phyloP scores from a whole-genome alignment of 345 rosid species.

The Populus ilicifolia region DNA sequence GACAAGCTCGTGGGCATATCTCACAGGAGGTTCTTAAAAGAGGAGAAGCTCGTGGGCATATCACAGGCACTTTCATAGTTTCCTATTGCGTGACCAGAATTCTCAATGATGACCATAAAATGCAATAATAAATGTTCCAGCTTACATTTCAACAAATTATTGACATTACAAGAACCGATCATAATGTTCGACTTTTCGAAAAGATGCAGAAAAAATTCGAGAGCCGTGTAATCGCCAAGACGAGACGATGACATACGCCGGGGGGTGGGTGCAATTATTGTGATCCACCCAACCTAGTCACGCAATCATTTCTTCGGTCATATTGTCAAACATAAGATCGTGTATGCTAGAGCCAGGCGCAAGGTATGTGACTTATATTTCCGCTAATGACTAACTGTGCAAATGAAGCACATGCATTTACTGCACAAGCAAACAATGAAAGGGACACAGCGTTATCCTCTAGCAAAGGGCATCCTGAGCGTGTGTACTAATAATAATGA shows the following conservation, averaged over 20 bases:
- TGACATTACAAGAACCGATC: not conserved
- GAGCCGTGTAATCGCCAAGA: not conserved
- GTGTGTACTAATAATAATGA: too few relatives aligned
- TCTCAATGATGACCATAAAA: slow-evolving; percentile 1
- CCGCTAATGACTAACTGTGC: too few relatives aligned
- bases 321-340: not conserved
- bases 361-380: not conserved
- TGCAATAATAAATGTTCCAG: not conserved
- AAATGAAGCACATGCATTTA: not conserved
- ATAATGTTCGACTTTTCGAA: not conserved
- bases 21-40: not conserved
- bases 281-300: not conserved
- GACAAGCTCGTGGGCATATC: not conserved
- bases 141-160: not conserved
- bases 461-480: too few relatives aligned
- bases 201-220: not conserved
- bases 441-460: too few relatives aligned
- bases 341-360: not conserved
- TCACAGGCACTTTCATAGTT: too few relatives aligned
- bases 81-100: not conserved
- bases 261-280: not conserved
- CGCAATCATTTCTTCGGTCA: not conserved
- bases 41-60: not conserved
- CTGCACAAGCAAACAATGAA: not conserved
- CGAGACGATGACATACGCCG: not conserved